Conservation (phyloP, 139 green algal genomes). For the Ettlia oleoabundans region DNA sequence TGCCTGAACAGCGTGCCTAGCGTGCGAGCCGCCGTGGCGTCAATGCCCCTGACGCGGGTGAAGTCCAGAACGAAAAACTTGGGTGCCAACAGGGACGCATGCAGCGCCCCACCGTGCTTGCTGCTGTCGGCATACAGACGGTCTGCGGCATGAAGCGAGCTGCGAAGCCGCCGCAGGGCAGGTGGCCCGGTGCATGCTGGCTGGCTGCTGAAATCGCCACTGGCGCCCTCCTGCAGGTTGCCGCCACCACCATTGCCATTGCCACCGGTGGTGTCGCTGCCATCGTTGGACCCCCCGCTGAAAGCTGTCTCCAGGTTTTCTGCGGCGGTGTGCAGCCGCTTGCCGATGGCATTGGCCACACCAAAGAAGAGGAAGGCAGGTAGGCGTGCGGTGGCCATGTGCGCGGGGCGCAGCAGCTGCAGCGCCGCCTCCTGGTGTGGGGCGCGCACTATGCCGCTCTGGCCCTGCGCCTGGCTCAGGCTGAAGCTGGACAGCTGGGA, state of each 20-base stretch:
- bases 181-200: neutral
- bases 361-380: slow-evolving; percentile 89
- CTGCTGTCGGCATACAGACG: neutral
- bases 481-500: slow-evolving; percentile 50
- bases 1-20: slow-evolving; percentile 31
- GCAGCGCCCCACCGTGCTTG: slow-evolving; percentile 19
- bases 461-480: slow-evolving; percentile 49
- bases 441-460: slow-evolving; percentile 53
- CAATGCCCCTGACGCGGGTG: slow-evolving; percentile 34
- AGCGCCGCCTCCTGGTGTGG: slow-evolving; percentile 55
- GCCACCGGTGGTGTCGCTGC: too few relatives aligned
- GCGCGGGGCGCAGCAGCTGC: slow-evolving; percentile 46
- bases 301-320: neutral
- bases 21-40: slow-evolving; percentile 39
- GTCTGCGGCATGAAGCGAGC: neutral
- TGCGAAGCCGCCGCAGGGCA: neutral
- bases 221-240: neutral
- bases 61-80: slow-evolving; percentile 46
- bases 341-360: slow-evolving; percentile 26
- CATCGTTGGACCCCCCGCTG: too few relatives aligned
- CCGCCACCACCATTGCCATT: neutral
- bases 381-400: slow-evolving; percentile 57
- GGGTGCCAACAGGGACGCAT: slow-evolving; percentile 11
- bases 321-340: slow-evolving; percentile 21
- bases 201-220: neutral